Percentiles rank a stretch among this genome's conserved stretches.
phyloP scores from a whole-genome alignment of 495 filamentous ascomycete genomes.

The Penicillium diatomitis region DNA sequence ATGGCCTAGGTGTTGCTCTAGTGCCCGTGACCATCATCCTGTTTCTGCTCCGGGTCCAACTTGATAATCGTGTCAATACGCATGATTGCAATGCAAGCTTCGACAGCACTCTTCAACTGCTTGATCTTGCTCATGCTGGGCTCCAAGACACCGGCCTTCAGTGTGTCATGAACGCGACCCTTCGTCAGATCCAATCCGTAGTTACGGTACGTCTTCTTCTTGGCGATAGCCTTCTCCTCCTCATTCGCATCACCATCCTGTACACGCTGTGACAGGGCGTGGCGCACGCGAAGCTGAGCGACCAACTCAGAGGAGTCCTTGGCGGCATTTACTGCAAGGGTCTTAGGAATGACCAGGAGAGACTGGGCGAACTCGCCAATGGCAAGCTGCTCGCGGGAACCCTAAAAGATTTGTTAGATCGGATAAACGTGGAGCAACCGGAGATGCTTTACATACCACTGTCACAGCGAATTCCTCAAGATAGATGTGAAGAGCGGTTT shows the following conservation, averaged over 20 bases:
- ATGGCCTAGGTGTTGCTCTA: constrained; percentile 13
- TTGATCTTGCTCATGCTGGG: constrained; percentile 97
- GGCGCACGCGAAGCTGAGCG: constrained; percentile 87
- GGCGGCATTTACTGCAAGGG: constrained; percentile 91
- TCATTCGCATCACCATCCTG: constrained; percentile 72
- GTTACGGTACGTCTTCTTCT: constrained; percentile 96
- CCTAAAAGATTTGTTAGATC: constrained; percentile 35
- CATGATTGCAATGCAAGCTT: constrained; percentile 99
- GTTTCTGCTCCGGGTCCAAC: constrained; percentile 81
- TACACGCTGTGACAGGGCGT: constrained; percentile 87
- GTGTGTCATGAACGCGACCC: constrained; percentile 83
- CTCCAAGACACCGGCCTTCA: constrained; percentile 93
- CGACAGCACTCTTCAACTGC: constrained; percentile 96
- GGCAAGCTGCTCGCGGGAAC: constrained; percentile 93
- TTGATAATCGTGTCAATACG: constrained; percentile 99
- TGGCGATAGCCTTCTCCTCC: constrained; percentile 78
- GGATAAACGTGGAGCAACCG: neutral
- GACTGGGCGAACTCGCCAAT: constrained; percentile 96
- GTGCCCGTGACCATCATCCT: constrained; percentile 53
- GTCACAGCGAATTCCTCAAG: constrained; percentile 99
- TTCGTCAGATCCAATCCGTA: constrained; percentile 88
- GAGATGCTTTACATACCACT: constrained; percentile 48
- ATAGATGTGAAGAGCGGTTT: constrained; percentile 99
- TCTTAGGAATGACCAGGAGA: constrained; percentile 92
- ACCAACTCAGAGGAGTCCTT: constrained; percentile 93